Conservation (phyloP, 139 green algal species). For the Yamagishiella unicocca region DNA sequence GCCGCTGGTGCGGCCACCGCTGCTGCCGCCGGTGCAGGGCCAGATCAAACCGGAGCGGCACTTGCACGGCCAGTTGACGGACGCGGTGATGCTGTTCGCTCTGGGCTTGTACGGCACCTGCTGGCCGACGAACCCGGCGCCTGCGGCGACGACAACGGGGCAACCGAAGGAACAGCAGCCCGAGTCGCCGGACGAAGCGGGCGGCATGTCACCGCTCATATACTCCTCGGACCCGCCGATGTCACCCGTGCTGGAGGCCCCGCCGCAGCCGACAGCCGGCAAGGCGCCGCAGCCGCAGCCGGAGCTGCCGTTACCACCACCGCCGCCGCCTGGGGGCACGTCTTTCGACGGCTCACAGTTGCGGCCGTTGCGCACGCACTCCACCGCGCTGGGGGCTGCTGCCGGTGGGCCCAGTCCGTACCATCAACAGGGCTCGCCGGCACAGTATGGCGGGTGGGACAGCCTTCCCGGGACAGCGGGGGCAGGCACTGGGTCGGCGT, state of each 20-base stretch:
- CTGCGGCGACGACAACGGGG: background rate
- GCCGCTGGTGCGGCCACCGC: background rate
- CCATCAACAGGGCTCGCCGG: constrained; percentile 10
- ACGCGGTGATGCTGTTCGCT: constrained; percentile 42
- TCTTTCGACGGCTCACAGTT: background rate
- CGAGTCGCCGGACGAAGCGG: too few relatives aligned
- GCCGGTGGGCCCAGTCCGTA: constrained; percentile 28
- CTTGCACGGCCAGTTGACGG: constrained; percentile 41
- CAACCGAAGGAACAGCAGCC: too few relatives aligned
- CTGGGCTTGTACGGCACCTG: constrained; percentile 48
- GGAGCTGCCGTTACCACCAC: background rate
- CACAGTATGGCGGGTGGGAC: constrained; percentile 14
- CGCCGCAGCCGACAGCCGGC: background rate
- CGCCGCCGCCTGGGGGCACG: background rate
- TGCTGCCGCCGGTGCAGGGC: constrained; percentile 28
- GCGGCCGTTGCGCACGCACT: constrained; percentile 30
- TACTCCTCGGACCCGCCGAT: background rate
- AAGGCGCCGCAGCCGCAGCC: background rate
- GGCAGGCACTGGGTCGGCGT: background rate
- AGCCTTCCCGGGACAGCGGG: background rate
- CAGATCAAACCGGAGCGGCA: background rate
- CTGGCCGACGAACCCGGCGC: background rate
- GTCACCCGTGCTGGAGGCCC: constrained; percentile 27
- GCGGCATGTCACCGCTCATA: too few relatives aligned
- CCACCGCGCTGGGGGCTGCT: background rate